These are phyloP conservation scores for Fusarium incarnatum DNA, from an alignment of 2,329 filamentous ascomycete genomes.

Conservation along the genomic window DNA sequence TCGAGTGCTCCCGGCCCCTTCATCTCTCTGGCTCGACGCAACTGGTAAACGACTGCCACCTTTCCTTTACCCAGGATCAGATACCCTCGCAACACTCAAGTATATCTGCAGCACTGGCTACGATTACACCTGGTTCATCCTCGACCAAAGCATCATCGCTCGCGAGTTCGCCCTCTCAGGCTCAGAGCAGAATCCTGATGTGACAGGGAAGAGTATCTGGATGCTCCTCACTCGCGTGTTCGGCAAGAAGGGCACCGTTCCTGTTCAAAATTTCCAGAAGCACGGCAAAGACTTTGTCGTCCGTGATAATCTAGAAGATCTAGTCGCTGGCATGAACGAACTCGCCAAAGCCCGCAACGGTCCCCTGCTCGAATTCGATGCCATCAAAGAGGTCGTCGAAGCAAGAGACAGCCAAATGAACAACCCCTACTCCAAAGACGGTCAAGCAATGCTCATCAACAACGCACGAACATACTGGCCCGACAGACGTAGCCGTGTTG, in stretches of 20 bases:
- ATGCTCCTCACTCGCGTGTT: conserved; percentile 64
- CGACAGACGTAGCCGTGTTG: conserved; percentile 63
- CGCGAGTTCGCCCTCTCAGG: conserved; percentile 71
- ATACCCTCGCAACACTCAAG: conserved; percentile 68
- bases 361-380: conserved; percentile 59
- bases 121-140: conserved; percentile 73
- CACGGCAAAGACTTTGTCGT: conserved; percentile 70
- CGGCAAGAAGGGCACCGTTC: conserved; percentile 62
- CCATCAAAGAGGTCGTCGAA: conserved; percentile 61
- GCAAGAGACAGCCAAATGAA: conserved; percentile 66
- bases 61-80: conserved; percentile 66
- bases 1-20: conserved; percentile 69
- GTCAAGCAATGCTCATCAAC: conserved; percentile 70
- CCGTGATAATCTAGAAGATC: conserved; percentile 64
- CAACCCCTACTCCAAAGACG: conserved; percentile 69
- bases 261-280: conserved; percentile 69
- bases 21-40: conserved; percentile 72
- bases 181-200: conserved; percentile 72
- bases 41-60: conserved; percentile 68
- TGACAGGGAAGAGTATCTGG: conserved; percentile 68
- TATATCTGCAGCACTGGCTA: conserved; percentile 70
- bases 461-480: conserved; percentile 68
- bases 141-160: conserved; percentile 69
- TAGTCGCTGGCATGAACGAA: conserved; percentile 70
- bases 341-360: conserved; percentile 61